Evolutionary conservation across 345 rosid species (phyloP), one percentile per base, ranked within the genome.

Genomic region (Rhizophora apiculata): DNA sequence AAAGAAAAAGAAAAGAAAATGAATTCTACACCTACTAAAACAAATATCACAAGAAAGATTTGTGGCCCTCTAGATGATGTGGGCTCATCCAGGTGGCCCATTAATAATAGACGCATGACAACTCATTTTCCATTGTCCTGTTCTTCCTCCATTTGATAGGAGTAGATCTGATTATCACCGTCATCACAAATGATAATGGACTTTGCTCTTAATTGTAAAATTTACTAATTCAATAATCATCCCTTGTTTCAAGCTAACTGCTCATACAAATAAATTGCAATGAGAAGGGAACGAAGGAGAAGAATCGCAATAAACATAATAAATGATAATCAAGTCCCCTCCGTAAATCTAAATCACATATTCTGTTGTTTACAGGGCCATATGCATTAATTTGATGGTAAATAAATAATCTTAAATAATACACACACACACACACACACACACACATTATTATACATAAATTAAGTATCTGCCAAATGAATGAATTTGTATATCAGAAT

Each of bases 61-160:
- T 54, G 49, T 16, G 37, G 64, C 54, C n/a, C 7, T 0, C 26
- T 19, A n/a, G 54, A n/a, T 34, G 15, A 18, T 69, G 74, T 70
- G 74, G 82, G 78, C 67, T 71, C 75, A 30, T 56, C 29, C 32
- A 37, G 62, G 64, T 29, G 30, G 64, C 71, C 72, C 55, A 73
- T 70, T 51, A 70, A 71, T 70, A 53, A 72, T 49, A 29, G 27
- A 59, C 53, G 20, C 54, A 1, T 55, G 69, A 18, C 69, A 65
- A 67, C 49, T 67, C 71, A 27, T 68, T 60, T 74, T 62, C 71
- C 49, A 31, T 34, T 48, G 26, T 13, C 51, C 60, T n/a, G 6
- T 37, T 22, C 32, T 54, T 34, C 21, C 16, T 22, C 15, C 59
- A 27, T 26, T 20, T 9, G 18, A 10, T 37, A 39, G n/a, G n/a